These are phyloP conservation scores for Claviceps fusiformis DNA, from an alignment of 2,329 filamentous ascomycete genomes.

Conservation along the genomic window DNA sequence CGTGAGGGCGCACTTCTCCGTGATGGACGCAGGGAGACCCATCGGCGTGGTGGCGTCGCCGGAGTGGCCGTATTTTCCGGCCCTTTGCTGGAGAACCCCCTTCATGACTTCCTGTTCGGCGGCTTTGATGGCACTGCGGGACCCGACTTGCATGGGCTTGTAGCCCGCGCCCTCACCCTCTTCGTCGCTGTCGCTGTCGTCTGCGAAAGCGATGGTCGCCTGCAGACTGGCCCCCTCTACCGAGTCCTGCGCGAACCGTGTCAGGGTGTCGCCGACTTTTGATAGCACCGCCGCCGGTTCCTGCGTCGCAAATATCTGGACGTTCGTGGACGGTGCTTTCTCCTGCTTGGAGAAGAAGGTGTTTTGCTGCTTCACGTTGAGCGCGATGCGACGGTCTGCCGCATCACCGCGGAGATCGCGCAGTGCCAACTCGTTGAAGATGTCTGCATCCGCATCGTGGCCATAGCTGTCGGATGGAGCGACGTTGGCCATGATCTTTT, in stretches of 20 bases:
- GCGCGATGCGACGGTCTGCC: slow-evolving; percentile 62
- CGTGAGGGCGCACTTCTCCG: slow-evolving; percentile 50
- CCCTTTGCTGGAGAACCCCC: slow-evolving; percentile 47
- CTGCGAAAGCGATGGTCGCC: slow-evolving; percentile 51
- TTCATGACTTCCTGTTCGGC: slow-evolving; percentile 55
- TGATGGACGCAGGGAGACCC: slow-evolving; percentile 39
- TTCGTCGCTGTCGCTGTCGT: slow-evolving; percentile 57
- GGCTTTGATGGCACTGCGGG: slow-evolving; percentile 48
- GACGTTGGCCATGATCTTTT: slow-evolving; percentile 85
- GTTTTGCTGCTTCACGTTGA: slow-evolving; percentile 81
- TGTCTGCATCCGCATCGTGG: slow-evolving; percentile 54
- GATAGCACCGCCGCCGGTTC: slow-evolving; percentile 55
- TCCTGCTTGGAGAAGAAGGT: slow-evolving; percentile 59
- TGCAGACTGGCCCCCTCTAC: slow-evolving; percentile 45
- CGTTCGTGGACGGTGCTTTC: slow-evolving; percentile 30
- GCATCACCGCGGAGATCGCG: slow-evolving; percentile 66
- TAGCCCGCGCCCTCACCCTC: slow-evolving; percentile 32
- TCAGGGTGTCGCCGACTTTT: slow-evolving; percentile 49
- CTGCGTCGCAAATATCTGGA: slow-evolving; percentile 50
- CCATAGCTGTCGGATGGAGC: slow-evolving; percentile 60
- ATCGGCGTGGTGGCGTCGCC: slow-evolving; percentile 37
- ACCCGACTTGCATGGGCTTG: slow-evolving; percentile 49
- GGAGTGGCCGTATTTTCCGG: slow-evolving; percentile 40
- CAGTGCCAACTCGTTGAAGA: slow-evolving; percentile 61
- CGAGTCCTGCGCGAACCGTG: slow-evolving; percentile 32